phyloP scores from a whole-genome alignment of 2,329 filamentous ascomycete genomes.

The Botryosphaeria dothidea region DNA sequence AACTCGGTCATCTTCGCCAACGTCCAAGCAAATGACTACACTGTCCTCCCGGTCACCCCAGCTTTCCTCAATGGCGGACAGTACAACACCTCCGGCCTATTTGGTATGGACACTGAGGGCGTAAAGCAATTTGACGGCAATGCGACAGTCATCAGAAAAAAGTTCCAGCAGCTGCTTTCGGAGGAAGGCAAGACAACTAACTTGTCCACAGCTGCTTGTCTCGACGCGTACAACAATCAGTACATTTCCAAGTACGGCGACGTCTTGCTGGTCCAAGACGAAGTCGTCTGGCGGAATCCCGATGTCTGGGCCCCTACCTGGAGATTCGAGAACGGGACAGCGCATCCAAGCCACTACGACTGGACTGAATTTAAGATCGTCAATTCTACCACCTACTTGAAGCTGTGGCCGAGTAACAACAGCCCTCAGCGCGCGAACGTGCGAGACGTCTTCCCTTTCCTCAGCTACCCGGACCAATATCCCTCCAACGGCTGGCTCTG shows the following conservation, averaged over 20 bases:
- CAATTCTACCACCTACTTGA: neutral
- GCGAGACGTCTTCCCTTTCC: neutral
- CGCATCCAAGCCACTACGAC: neutral
- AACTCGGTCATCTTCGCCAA: slow-evolving; percentile 9
- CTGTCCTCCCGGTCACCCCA: neutral
- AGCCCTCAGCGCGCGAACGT: too few species aligned
- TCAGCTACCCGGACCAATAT: neutral
- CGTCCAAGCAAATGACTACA: slow-evolving; percentile 5
- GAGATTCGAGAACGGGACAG: neutral
- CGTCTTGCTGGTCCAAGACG: neutral
- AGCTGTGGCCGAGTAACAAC: neutral
- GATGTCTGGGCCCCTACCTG: neutral
- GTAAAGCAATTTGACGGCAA: neutral
- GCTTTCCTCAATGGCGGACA: neutral
- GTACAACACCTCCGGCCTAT: neutral
- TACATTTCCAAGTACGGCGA: neutral
- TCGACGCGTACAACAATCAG: neutral
- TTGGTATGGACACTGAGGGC: neutral
- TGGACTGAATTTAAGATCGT: neutral
- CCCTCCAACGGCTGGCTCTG: slow-evolving; percentile 11
- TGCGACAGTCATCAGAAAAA: neutral
- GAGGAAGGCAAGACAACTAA: neutral
- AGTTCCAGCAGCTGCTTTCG: neutral
- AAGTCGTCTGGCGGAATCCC: neutral
- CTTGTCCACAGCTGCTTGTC: neutral